Evolutionary conservation across 78 protist genomes (phyloP), one percentile per base, ranked within the genome.

Genomic region (Cavenderia fasciculata): DNA sequence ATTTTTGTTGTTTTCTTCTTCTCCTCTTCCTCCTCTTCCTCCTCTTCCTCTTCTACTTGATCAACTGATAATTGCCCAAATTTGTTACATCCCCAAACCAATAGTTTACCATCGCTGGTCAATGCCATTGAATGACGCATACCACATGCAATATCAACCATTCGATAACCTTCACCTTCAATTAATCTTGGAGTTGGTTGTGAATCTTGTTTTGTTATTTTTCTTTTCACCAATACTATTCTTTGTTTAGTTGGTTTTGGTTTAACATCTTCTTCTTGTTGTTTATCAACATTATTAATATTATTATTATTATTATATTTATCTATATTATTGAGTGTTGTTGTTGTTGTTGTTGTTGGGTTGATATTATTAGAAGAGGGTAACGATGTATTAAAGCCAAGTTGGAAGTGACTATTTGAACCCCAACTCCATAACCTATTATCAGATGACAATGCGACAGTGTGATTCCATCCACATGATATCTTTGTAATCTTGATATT

Each of bases 81-180:
- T 40, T 82, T 82, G 56, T 82, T 82, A n/a, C 89, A 82, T 5
- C 89, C 89, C 89, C 89, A 82, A 8, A 57, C 89, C 52, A 31
- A 82, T 19, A 51, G 65, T 2, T 56, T 40, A 12, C 5, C 11
- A 29, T 62, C 46, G 10, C 33, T 82, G 1, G 57, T 29, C 18
- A 82, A 8, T 14, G 77, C 77, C 25, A 56, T 56, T 6, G 65
- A 43, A 34, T 82, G 89, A 43, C 89, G 49, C 77, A 82, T 34
- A 27, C 89, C 89, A 68, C 89, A 68, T n/a, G 89, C 25, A 12
- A 77, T 54, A 19, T 14, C 3, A 18, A 54, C 14, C 19, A 82
- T 40, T 52, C 19, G 23, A 12, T 68, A 56, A 27, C 40, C 47
- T 23, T 38, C 33, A 19, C 52, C 43, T 4, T 61, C 62, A 5